Conservation (phyloP, 768 basidiomycete genomes). For the Zangia roseola region DNA sequence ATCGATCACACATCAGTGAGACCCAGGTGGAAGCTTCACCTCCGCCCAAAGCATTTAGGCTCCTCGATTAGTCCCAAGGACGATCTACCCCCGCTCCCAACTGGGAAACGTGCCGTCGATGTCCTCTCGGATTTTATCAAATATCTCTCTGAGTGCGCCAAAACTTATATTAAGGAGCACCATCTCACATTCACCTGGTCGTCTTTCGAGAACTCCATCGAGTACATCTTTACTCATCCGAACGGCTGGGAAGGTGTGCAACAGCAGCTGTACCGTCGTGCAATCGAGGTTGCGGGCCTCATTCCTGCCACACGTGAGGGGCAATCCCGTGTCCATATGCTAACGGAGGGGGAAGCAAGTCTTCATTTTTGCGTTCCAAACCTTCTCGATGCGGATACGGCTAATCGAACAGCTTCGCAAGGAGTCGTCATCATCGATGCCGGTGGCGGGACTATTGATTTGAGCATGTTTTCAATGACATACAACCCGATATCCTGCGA, state of each 20-base stretch:
- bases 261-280: conserved; percentile 22
- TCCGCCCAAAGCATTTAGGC: conserved; percentile 14
- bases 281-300: conserved; percentile 19
- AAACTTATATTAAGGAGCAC: conserved; percentile 12
- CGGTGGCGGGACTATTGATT: conserved; percentile 38
- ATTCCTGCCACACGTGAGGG: conserved; percentile 13
- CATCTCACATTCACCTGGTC: conserved; percentile 18
- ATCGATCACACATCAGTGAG: background rate
- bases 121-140: conserved; percentile 24
- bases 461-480: conserved; percentile 35
- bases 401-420: conserved; percentile 20
- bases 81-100: conserved; percentile 31
- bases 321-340: conserved; percentile 14
- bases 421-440: conserved; percentile 42
- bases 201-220: conserved; percentile 11
- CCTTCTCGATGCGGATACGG: conserved; percentile 15
- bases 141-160: conserved; percentile 18
- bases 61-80: conserved; percentile 22
- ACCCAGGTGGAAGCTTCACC: conserved; percentile 29
- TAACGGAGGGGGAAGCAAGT: conserved; percentile 22
- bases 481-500: conserved; percentile 26
- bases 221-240: conserved; percentile 26
- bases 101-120: conserved; percentile 12
- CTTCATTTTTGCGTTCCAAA: conserved; percentile 39
- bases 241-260: conserved; percentile 30